Base-by-base conservation (phyloP, 345 rosid genomes). In the Camelina laxa region DNA sequence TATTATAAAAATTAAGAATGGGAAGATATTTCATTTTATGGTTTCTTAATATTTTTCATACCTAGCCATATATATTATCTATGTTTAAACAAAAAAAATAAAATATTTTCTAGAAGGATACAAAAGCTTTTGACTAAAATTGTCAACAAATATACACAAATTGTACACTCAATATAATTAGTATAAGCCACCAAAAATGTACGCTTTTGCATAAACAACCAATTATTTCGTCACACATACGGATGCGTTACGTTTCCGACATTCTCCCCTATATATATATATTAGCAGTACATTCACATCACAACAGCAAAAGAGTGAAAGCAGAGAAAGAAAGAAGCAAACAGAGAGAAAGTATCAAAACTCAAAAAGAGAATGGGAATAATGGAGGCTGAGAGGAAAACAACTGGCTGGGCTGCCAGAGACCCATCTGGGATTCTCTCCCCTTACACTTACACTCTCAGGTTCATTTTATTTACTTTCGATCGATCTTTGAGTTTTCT, bases 351-450 rank as follows among this genome's bases (percentile, higher is more conserved):
- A 60, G 21, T 27, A 30, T 13, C 9, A 42, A 59, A n/a, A n/a
- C n/a, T n/a, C n/a, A n/a, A n/a, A n/a, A 14, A 33, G 36, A 60
- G 33, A 61, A 78, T 78, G 81, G 81, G 81, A 7, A 61, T 51
- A 72, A 33, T 59, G 41, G 77, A 72, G 50, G 62, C 30, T 6
- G 79, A 68, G 67, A 74, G 38, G 63, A 69, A 79, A 62, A 69
- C 79, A 21, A 72, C 77, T 0, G 97, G 97, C 10, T 88, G 87
- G 91, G 97, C 97, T 31, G 96, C 96, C 2, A 79, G 85, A 81
- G 93, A 89, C 36, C 80, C 96, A 4, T 88, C 96, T 10, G 97
- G 96, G 0, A 2, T 73, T 39, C 86, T 89, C 30, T 83, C 97
- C 33, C 92, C 96, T 57, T 88, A 84, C 79, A 78, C 84, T 7